phyloP scores from a whole-genome alignment of 768 basidiomycete species.

The Boletus barrowsii region DNA sequence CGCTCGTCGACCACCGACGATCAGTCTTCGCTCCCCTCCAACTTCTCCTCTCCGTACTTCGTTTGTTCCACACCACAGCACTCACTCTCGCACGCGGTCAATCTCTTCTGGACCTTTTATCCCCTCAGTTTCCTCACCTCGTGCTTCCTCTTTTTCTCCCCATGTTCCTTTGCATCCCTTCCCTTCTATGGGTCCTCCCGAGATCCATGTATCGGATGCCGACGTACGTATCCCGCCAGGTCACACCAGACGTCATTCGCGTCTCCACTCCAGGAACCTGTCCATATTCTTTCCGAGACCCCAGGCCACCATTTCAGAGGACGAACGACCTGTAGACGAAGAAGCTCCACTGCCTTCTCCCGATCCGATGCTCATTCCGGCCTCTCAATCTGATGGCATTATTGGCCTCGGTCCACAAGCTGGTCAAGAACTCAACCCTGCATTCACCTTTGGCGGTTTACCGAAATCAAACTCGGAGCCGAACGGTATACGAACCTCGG shows the following conservation, averaged over 20 bases:
- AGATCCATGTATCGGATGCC: constrained; percentile 15
- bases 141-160: constrained; percentile 25
- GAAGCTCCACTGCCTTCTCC: constrained; percentile 47
- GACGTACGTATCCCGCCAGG: constrained; percentile 18
- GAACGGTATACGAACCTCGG: constrained; percentile 12
- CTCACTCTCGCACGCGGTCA: constrained; percentile 31
- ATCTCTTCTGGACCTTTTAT: constrained; percentile 32
- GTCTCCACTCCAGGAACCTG: constrained; percentile 87
- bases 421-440: constrained; percentile 45
- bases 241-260: constrained; percentile 50
- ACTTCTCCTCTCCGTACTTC: constrained; percentile 33
- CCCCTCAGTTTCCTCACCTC: constrained; percentile 27
- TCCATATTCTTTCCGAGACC: constrained; percentile 88
- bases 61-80: constrained; percentile 13
- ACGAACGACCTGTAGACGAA: constrained; percentile 47
- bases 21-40: constrained; percentile 26
- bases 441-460: constrained; percentile 63
- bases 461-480: constrained; percentile 29
- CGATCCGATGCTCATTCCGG: constrained; percentile 39
- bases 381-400: constrained; percentile 37
- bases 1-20: constrained; percentile 23
- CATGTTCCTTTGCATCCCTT: constrained; percentile 26
- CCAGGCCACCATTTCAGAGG: constrained; percentile 62
- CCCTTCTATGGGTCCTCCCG: constrained; percentile 21
- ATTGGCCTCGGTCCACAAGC: constrained; percentile 22